Base-by-base conservation (phyloP, 768 basidiomycete genomes). In the Serpula lacrymans region DNA sequence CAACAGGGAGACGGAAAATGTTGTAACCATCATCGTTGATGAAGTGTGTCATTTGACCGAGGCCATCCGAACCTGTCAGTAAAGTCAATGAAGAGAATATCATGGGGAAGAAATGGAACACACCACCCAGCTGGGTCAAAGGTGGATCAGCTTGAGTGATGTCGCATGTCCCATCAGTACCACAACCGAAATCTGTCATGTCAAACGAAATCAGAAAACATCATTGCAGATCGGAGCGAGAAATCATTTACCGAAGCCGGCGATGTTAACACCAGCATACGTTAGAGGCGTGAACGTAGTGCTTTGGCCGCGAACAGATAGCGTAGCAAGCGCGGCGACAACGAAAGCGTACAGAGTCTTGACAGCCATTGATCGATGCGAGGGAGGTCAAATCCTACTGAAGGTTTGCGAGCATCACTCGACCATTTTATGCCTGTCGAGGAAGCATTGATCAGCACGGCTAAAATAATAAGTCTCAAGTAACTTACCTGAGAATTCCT, bases 41-140 rank as follows among this genome's bases (percentile, higher is more conserved):
- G 45, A 82, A 83, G 52, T 83, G 80, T 30, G 65, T 51, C 75
- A 83, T 82, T 52, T 82, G 80, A n/a, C 75, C 72, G 6, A 42
- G 27, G 14, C 45, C 45, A 35, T 52, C 47, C 6, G 37, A 20
- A 42, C 45, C 47, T 17, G 16, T 14, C 14, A 21, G 18, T 7
- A 38, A 16, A 4, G 13, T 39, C 12, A 23, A 25, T 17, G 14
- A 18, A 16, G 17, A 14, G 7, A 37, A 23, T 16, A 39, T 18
- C 14, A 18, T 21, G 11, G 9, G 23, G 12, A 0, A 4, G 14
- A 23, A 17, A 34, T 10, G 13, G 1, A 16, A 26, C 59, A 24
- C 41, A 70, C 73, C 70, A 27, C 64, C 67, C 40, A 71, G 66
- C 47, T 73, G 58, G 9, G 55, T 57, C 33, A 78, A 57, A 18